Percentiles rank a stretch among this genome's conserved stretches.
Conservation (phyloP, 176 grass and related monocot genomes). For the Chloris gayana region DNA sequence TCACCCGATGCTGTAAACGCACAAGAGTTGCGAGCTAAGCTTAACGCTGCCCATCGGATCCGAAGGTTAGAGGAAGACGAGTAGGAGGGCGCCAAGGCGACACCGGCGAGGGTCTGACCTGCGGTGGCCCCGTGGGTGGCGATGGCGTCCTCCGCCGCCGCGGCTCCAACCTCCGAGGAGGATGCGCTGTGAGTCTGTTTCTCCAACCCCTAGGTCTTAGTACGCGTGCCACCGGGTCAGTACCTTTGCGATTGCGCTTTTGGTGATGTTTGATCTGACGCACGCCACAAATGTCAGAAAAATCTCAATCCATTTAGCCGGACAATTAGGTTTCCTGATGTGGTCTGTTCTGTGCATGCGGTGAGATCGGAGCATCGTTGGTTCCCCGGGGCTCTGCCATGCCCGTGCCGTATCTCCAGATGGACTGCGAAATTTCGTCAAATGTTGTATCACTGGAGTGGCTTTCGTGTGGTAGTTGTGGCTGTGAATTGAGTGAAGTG, state of each 20-base stretch:
- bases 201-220: slow-evolving; percentile 1
- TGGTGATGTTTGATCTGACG: slow-evolving; percentile 26
- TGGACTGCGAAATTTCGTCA: background rate
- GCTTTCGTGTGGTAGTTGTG: background rate
- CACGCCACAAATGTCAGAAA: slow-evolving; percentile 20
- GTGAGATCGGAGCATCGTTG: slow-evolving; percentile 13
- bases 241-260: background rate
- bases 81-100: slow-evolving; percentile 1
- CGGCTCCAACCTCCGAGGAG: slow-evolving; percentile 54
- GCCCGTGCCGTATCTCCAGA: background rate
- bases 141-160: slow-evolving; percentile 41
- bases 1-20: slow-evolving; percentile 1
- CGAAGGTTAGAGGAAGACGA: slow-evolving; percentile 18
- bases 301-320: slow-evolving; percentile 10
- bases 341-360: background rate
- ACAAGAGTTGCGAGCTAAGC: background rate
- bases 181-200: slow-evolving; percentile 62
- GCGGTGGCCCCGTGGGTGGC: slow-evolving; percentile 22
- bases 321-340: slow-evolving; percentile 3
- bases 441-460: background rate
- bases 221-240: background rate
- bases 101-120: background rate
- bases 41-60: slow-evolving; percentile 35
- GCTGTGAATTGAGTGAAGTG: background rate
- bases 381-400: slow-evolving; percentile 18